phyloP scores from a whole-genome alignment of 2,329 filamentous ascomycete genomes.

The Onygena corvina region DNA sequence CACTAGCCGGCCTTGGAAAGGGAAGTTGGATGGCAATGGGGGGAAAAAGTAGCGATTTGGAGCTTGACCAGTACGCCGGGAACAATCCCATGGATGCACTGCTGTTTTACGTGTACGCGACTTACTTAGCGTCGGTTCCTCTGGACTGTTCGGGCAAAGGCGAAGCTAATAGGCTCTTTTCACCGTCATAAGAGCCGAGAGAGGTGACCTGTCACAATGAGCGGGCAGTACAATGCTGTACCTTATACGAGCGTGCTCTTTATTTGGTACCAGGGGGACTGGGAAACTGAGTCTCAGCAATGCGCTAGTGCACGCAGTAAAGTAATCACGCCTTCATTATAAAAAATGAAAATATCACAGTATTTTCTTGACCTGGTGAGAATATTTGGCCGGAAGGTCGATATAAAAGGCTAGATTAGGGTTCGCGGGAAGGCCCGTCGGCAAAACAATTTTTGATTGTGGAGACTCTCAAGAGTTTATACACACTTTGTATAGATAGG shows the following conservation, averaged over 20 bases:
- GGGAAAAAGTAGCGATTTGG: no score
- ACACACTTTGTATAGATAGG: not conserved
- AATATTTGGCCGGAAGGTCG: not conserved
- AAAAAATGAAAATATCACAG: no score
- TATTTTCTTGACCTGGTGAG: not conserved
- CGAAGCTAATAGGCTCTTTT: not conserved
- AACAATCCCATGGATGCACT: no score
- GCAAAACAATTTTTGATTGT: no score
- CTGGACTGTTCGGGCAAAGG: not conserved
- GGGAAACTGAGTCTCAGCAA: not conserved
- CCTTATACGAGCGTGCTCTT: not conserved
- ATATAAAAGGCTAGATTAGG: not conserved
- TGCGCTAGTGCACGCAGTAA: no score
- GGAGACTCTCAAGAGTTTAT: not conserved
- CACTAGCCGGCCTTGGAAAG: no score
- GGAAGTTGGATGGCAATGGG: no score
- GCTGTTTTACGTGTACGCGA: no score
- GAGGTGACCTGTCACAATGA: not conserved
- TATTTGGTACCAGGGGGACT: not conserved
- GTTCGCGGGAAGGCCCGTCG: conserved; percentile 3
- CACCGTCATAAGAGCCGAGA: not conserved
- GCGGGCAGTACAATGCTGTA: not conserved
- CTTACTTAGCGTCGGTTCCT: no score
- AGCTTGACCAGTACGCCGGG: no score
- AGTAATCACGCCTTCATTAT: no score